A percentile compares a stretch with the other conserved stretches of the same genome.
Evolutionary conservation across 2,329 filamentous ascomycete genomes (phyloP).

Genomic region (Drechslerella coelobrocha): DNA sequence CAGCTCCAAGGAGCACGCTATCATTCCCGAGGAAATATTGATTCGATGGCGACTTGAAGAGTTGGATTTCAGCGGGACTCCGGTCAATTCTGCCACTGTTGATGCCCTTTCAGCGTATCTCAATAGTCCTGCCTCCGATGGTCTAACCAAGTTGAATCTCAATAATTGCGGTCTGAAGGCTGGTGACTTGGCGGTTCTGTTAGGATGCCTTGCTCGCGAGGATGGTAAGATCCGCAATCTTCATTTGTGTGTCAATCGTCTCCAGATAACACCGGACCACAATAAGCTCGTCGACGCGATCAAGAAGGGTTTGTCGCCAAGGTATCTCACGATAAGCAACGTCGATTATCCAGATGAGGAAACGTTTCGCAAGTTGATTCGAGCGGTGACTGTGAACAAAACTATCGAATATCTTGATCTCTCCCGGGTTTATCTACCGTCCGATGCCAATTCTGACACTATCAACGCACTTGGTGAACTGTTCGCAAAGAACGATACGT

Average conservation of each 20-base stretch:
- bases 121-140: constrained; percentile 66
- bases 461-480: constrained; percentile 69
- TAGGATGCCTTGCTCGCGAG: constrained; percentile 68
- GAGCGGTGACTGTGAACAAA: constrained; percentile 68
- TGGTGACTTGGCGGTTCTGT: constrained; percentile 69
- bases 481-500: constrained; percentile 71
- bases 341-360: constrained; percentile 72
- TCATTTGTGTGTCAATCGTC: constrained; percentile 65
- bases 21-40: constrained; percentile 69
- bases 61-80: constrained; percentile 69
- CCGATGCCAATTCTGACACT: constrained; percentile 72
- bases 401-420: constrained; percentile 72
- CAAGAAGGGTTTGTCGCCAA: constrained; percentile 64
- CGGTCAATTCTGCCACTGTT: constrained; percentile 62
- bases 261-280: constrained; percentile 58
- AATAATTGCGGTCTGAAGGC: constrained; percentile 73
- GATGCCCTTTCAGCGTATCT: constrained; percentile 72
- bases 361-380: constrained; percentile 69
- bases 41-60: constrained; percentile 73
- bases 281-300: constrained; percentile 64
- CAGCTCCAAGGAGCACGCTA: constrained; percentile 23
- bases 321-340: constrained; percentile 70
- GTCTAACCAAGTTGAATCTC: constrained; percentile 68
- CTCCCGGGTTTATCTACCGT: constrained; percentile 72
- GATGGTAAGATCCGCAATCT: constrained; percentile 66